Evolutionary conservation across 2,329 filamentous ascomycete genomes (phyloP).

Genomic region (Lachnum nothofagi): DNA sequence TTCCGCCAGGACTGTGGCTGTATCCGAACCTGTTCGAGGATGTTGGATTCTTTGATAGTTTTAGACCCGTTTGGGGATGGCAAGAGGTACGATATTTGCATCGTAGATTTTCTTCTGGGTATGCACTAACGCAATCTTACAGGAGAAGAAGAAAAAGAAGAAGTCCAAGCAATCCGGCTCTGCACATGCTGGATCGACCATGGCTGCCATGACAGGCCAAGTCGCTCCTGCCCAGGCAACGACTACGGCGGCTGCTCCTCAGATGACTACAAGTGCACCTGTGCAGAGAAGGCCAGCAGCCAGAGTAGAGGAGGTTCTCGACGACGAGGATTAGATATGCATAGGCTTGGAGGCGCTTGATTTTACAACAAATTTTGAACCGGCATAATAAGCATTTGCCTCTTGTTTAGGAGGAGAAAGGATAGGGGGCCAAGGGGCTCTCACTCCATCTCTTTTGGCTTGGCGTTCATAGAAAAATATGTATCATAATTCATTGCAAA

Average conservation of each 20-base stretch:
- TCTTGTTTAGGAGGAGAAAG: no score
- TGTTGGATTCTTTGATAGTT: conserved; percentile 96
- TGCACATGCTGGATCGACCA: conserved; percentile 26
- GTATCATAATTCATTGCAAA: neutral
- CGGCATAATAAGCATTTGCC: no score
- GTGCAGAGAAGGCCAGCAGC: conserved; percentile 39
- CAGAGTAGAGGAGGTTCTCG: conserved; percentile 41
- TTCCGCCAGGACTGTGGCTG: conserved; percentile 88
- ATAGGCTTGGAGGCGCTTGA: no score
- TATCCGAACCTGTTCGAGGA: conserved; percentile 98
- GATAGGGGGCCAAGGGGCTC: neutral
- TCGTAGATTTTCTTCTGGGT: neutral
- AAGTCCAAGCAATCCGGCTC: conserved; percentile 31
- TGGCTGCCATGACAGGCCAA: conserved; percentile 32
- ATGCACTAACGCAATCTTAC: conserved; percentile 2
- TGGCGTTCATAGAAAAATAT: neutral
- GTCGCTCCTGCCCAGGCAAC: conserved; percentile 31
- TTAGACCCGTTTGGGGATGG: conserved; percentile 95
- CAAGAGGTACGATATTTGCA: conserved; percentile 65
- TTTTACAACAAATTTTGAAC: no score
- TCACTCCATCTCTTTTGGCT: neutral
- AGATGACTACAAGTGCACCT: conserved; percentile 32
- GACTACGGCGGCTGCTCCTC: conserved; percentile 36
- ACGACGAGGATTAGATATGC: no score
- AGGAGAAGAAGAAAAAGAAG: conserved; percentile 36